Evolutionary conservation across 2,329 filamentous ascomycete species (phyloP).

Genomic region (Epichloe sp.): DNA sequence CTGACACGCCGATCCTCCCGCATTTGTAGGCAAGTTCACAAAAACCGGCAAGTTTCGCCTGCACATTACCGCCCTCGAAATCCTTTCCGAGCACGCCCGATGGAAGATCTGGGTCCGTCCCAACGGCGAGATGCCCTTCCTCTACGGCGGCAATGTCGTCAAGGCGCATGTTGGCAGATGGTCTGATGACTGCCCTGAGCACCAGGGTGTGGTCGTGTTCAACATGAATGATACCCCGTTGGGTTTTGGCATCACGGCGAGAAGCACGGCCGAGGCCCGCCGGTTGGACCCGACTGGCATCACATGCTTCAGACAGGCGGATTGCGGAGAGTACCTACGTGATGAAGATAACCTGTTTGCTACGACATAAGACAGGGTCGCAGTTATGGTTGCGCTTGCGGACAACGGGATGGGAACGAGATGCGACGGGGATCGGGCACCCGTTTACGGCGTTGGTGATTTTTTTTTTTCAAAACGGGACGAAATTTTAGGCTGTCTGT

Average conservation of each 20-base stretch:
- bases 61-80: slow-evolving; percentile 77
- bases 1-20: not conserved
- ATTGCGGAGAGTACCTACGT: slow-evolving; percentile 87
- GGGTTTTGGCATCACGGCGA: slow-evolving; percentile 86
- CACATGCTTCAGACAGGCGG: slow-evolving; percentile 80
- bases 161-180: slow-evolving; percentile 60
- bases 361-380: not conserved
- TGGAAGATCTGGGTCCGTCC: slow-evolving; percentile 97
- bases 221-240: slow-evolving; percentile 88
- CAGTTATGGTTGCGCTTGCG: too few relatives aligned
- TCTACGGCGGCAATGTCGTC: slow-evolving; percentile 86
- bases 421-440: not conserved
- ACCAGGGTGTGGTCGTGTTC: slow-evolving; percentile 81
- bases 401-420: not conserved
- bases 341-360: slow-evolving; percentile 57
- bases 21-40: slow-evolving; percentile 68
- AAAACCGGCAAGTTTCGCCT: slow-evolving; percentile 93
- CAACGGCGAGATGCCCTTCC: slow-evolving; percentile 94
- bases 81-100: slow-evolving; percentile 79
- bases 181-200: slow-evolving; percentile 86
- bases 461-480: not conserved
- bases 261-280: slow-evolving; percentile 71
- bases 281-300: slow-evolving; percentile 83
- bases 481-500: not conserved
- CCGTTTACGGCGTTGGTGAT: not conserved